These are phyloP conservation scores for Massarina eburnea DNA, from an alignment of 2,329 filamentous ascomycete species.

Conservation along the genomic window DNA sequence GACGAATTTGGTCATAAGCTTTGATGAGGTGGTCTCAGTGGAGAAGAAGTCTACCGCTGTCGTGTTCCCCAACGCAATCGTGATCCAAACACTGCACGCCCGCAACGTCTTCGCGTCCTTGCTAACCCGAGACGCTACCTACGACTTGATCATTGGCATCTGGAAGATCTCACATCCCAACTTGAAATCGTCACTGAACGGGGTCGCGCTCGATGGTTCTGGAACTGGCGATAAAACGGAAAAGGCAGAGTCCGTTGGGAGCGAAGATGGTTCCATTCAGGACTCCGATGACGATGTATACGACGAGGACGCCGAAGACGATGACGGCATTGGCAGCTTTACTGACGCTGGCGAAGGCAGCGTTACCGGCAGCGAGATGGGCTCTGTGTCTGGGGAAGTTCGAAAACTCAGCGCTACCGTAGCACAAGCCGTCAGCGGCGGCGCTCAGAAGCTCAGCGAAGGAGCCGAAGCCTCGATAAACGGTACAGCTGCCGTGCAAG, in stretches of 20 bases:
- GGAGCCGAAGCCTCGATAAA: conserved; percentile 42
- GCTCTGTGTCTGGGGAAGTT: conserved; percentile 55
- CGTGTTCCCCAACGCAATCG: conserved; percentile 94
- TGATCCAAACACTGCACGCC: conserved; percentile 93
- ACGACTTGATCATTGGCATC: conserved; percentile 95
- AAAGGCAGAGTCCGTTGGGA: conserved; percentile 66
- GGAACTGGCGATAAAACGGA: conserved; percentile 88
- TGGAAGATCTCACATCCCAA: conserved; percentile 97
- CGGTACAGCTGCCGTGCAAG: conserved; percentile 50
- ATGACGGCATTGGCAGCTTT: conserved; percentile 67
- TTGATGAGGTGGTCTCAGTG: conserved; percentile 94
- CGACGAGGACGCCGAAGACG: conserved; percentile 76
- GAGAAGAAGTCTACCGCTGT: conserved; percentile 96
- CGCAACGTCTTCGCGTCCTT: conserved; percentile 96
- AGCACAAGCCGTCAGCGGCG: conserved; percentile 43
- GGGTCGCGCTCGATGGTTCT: conserved; percentile 72
- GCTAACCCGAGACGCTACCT: conserved; percentile 90
- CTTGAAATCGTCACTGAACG: conserved; percentile 86
- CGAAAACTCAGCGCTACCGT: conserved; percentile 70
- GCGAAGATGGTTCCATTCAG: conserved; percentile 54
- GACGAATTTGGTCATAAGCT: conserved; percentile 95
- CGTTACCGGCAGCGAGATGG: conserved; percentile 56
- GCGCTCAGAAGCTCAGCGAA: conserved; percentile 43
- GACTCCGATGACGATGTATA: conserved; percentile 77
- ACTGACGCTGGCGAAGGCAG: conserved; percentile 58